Evolutionary conservation across 305 asterid genomes (phyloP), one percentile per base, ranked within the genome.

Genomic region (Fraxinus angustifolia): DNA sequence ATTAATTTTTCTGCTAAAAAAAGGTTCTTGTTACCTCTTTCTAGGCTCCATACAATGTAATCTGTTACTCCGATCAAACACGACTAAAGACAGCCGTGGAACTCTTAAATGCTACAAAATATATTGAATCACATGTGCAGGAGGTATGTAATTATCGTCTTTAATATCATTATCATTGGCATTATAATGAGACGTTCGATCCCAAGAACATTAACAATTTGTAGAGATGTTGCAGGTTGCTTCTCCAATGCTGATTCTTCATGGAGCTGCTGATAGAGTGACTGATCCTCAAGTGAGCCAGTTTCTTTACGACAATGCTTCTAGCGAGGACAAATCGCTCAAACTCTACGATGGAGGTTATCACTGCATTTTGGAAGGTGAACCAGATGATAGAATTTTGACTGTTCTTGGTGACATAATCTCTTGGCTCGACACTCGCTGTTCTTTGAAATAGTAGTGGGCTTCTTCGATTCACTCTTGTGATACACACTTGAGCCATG

Each of bases 311-410:
- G 91, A 92, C 50, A 87, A 83, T 3, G 90, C 93, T 10, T 85
- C 93, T 0, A 92, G 97, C 91, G 65, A 85, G 12, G 99, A 95
- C 85, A 95, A 95, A 77, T 91, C 93, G 11, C 86, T 93, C 79
- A 95, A 92, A 91, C 94, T 95, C 7, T 95, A 95, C 31, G 94
- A 93, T 30, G 95, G 89, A 21, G 91, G 98, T 8, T 93, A 90
- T 84, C 99, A 95, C 88, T 91, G 94, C 82, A 95, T 95, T 89
- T 88, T 95, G 17, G 99, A 95, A 89, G 98, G 99, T 80, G 99
- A 95, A 84, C 97, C 99, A 14, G 98, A 95, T 84, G 97, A 93
- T 67, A 87, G 92, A 76, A 95, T 95, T 80, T 77, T 90, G 75
- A 81, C 84, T 19, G 99, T 95, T 75, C 94, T 95, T 31, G 73